Evolutionary conservation across 1,284 basidiomycete species (phyloP).

Genomic region (Rhodotorula sp.): DNA sequence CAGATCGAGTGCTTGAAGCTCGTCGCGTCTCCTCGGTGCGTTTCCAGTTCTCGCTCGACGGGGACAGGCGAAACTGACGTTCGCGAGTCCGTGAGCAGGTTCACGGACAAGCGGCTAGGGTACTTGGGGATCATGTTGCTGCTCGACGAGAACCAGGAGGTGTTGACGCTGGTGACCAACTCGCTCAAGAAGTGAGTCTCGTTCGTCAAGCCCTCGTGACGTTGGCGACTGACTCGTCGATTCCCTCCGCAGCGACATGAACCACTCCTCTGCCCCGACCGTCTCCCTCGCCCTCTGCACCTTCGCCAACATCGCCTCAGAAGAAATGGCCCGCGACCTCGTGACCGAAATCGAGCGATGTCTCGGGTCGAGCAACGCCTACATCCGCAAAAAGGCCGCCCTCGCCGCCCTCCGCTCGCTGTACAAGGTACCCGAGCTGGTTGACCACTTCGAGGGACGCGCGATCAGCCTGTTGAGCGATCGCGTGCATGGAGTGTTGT

Average conservation of each 20-base stretch:
- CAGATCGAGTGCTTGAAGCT: conserved; percentile 99
- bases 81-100: conserved; percentile 49
- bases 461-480: conserved; percentile 89
- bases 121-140: conserved; percentile 98
- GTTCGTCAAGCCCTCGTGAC: background rate
- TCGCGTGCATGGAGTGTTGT: conserved; percentile 93
- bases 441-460: conserved; percentile 87
- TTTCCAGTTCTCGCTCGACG: too few relatives aligned
- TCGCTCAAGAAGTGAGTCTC: conserved; percentile 88
- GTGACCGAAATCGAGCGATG: conserved; percentile 97
- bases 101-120: conserved; percentile 93
- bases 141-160: conserved; percentile 96
- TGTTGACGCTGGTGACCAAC: conserved; percentile 95
- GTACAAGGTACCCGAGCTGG: conserved; percentile 93
- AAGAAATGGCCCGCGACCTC: conserved; percentile 96
- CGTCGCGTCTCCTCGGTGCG: conserved; percentile 82
- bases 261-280: conserved; percentile 98
- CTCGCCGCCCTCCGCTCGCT: conserved; percentile 95
- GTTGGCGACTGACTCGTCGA: background rate
- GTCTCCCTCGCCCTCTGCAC: conserved; percentile 97
- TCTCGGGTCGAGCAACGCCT: conserved; percentile 94
- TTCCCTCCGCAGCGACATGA: conserved; percentile 77
- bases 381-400: conserved; percentile 98
- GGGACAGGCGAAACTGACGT: background rate
- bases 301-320: conserved; percentile 97